Evolutionary conservation across 441 rosid species (phyloP), one percentile per base, ranked within the genome.

Genomic region (Pelargonium fulgidum): DNA sequence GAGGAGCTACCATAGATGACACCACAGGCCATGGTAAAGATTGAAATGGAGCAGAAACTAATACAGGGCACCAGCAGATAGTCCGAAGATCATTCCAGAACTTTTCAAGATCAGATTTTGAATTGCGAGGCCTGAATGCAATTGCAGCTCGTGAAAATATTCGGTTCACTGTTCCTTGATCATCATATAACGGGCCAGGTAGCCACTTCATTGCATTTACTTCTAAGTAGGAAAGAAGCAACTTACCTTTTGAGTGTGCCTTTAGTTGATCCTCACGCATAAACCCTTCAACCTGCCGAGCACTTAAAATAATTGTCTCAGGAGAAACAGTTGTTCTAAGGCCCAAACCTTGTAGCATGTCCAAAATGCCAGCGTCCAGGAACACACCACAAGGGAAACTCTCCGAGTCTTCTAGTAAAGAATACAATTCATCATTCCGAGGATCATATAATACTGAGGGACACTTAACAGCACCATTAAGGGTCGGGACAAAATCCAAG

Each of bases 31-130:
- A 94, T 62, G 99, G 99, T 77, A 94, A 78, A 80, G 79, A 74
- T 66, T 84, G 76, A 81, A 87, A 91, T 73, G 99, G 99, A 71
- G 97, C 83, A 77, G 87, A 82, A 74, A 84, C 89, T 85, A 92
- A 79, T 66, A 94, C 99, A 13, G 99, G 99, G 80, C 99, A 94
- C 99, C 99, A 94, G 82, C 89, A 88, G 75, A 91, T 90, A 89
- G 87, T 80, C 70, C 83, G 88, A 68, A 94, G 87, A 81, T 90
- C 92, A 79, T 72, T 85, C 99, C 97, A 94, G 73, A 94, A 91
- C 80, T 86, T 94, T 73, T 86, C 89, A 65, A 94, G 81, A 77
- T 88, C 96, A 81, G 83, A 83, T 78, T 83, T 90, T 84, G 87
- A 75, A 82, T 86, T 78, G 68, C 84, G 88, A 78, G 96, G 88